Percentiles rank a stretch among this genome's conserved stretches.
Conservation (phyloP, 2,329 filamentous ascomycete genomes). For the Incumbomyces lentus region DNA sequence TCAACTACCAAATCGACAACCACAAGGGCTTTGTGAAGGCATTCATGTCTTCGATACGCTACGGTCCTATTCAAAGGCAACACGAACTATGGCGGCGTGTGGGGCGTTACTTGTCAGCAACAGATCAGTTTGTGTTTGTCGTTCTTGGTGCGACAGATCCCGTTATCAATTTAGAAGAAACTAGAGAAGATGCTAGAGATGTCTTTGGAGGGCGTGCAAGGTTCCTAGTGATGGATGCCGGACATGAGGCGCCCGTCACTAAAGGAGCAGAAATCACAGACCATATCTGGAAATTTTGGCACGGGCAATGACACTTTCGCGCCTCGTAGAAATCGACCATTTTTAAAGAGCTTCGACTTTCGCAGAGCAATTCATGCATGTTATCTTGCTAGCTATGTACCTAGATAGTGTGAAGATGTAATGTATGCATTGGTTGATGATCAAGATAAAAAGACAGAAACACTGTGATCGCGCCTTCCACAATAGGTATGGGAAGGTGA, state of each 20-base stretch:
- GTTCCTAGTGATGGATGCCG: constrained; percentile 49
- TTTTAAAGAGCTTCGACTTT: too few species aligned
- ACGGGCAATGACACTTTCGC: background rate
- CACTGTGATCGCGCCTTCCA: too few species aligned
- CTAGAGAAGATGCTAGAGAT: constrained; percentile 49
- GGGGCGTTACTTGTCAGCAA: constrained; percentile 30
- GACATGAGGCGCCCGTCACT: constrained; percentile 61
- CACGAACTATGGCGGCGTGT: constrained; percentile 53
- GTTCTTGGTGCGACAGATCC: constrained; percentile 57
- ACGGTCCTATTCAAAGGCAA: constrained; percentile 59
- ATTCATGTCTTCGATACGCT: constrained; percentile 60
- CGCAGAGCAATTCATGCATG: too few species aligned
- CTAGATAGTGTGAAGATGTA: too few species aligned
- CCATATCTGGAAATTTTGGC: constrained; percentile 38
- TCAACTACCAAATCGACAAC: constrained; percentile 57
- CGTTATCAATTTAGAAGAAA: constrained; percentile 56
- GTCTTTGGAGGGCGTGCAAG: constrained; percentile 51
- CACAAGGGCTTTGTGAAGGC: constrained; percentile 60
- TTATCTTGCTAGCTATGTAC: too few species aligned
- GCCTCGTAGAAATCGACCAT: too few species aligned
- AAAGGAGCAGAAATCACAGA: constrained; percentile 48
- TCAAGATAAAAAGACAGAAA: too few species aligned
- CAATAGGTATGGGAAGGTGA: too few species aligned
- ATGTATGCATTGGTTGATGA: too few species aligned
- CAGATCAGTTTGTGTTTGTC: constrained; percentile 48